Conservation (phyloP, 495 filamentous ascomycete genomes). For the Penicillium ochrochloron region DNA sequence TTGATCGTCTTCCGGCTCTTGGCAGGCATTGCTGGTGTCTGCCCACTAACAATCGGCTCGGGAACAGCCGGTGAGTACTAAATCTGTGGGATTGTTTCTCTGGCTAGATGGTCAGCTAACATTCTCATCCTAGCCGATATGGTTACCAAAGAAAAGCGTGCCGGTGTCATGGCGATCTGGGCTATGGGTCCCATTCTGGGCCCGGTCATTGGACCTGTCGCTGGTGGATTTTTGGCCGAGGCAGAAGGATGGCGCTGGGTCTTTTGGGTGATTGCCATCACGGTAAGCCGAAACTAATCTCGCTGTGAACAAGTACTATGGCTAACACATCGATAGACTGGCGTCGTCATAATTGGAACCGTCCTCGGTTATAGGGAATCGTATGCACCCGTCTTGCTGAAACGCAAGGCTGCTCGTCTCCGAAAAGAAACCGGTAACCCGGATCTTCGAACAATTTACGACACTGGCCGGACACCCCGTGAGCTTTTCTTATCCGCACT, state of each 20-base stretch:
- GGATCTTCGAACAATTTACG: conserved; percentile 37
- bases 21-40: not conserved
- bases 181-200: conserved; percentile 34
- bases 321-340: conserved; percentile 16
- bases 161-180: conserved; percentile 32
- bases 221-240: conserved; percentile 39
- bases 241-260: conserved; percentile 50
- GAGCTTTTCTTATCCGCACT: conserved; percentile 46
- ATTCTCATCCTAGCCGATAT: conserved; percentile 29
- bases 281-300: conserved; percentile 29
- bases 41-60: not conserved
- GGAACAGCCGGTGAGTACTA: conserved; percentile 12
- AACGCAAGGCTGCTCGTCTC: conserved; percentile 63
- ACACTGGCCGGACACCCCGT: conserved; percentile 31
- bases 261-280: conserved; percentile 37
- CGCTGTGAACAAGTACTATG: not conserved
- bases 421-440: conserved; percentile 59
- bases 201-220: conserved; percentile 33
- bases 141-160: conserved; percentile 28
- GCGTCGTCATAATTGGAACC: conserved; percentile 50
- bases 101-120: not conserved
- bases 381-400: conserved; percentile 72
- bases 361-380: conserved; percentile 59
- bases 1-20: conserved; percentile 15
- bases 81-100: not conserved